A percentile compares a stretch with the other conserved stretches of the same genome.
Conservation (phyloP, 2,329 filamentous ascomycete genomes). For the Mollisia scopiformis region DNA sequence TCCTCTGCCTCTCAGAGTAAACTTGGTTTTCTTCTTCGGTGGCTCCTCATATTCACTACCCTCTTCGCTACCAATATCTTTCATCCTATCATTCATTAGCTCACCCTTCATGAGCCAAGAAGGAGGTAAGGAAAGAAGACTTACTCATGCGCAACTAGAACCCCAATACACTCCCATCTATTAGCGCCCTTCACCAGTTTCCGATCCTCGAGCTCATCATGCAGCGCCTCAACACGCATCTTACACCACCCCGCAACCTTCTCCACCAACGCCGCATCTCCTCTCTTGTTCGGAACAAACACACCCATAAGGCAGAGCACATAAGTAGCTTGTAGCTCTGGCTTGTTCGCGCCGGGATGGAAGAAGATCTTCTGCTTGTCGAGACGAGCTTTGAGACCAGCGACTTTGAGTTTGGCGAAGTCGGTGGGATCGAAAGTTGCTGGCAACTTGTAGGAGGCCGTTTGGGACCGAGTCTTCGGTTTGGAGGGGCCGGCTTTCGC, state of each 20-base stretch:
- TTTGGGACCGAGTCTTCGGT: not conserved
- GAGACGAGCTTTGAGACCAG: not conserved
- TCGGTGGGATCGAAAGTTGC: not conserved
- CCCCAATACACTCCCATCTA: conserved; percentile 1
- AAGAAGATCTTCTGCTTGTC: not conserved
- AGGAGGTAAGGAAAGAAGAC: too few species aligned
- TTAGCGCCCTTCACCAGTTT: not conserved
- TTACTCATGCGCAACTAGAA: not conserved
- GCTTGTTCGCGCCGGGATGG: not conserved
- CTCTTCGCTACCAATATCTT: too few species aligned
- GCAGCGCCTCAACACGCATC: not conserved
- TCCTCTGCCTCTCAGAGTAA: not conserved
- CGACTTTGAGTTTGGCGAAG: not conserved
- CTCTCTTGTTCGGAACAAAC: not conserved
- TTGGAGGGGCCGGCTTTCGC: not conserved
- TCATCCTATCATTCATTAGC: not conserved
- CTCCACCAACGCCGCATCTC: not conserved
- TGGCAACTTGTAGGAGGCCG: not conserved
- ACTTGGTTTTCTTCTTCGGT: not conserved
- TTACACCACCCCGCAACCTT: not conserved
- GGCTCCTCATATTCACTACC: too few species aligned
- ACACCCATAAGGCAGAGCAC: not conserved
- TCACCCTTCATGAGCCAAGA: too few species aligned
- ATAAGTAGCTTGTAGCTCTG: not conserved
- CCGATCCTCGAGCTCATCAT: not conserved